A percentile compares a stretch with the other conserved stretches of the same genome.
Conservation (phyloP, 257 asterid genomes). For the Leonotis leonurus region DNA sequence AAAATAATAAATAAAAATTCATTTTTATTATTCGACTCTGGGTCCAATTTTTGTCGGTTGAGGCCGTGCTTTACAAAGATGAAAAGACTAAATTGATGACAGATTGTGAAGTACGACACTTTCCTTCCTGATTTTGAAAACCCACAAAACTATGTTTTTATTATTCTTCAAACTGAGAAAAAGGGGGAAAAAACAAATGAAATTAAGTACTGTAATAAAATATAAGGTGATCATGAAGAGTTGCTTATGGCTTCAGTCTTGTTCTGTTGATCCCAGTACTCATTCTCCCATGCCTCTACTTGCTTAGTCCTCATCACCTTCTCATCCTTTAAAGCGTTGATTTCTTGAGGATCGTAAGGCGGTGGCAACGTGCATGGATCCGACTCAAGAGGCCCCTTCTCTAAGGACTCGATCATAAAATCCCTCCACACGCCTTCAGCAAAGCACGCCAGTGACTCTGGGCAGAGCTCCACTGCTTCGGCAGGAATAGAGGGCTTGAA, state of each 20-base stretch:
- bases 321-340: constrained; percentile 36
- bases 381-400: constrained; percentile 46
- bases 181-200: too few species aligned
- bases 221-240: neutral
- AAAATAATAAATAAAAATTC: too few species aligned
- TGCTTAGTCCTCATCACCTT: constrained; percentile 34
- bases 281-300: constrained; percentile 71
- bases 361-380: constrained; percentile 71
- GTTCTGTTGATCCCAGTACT: constrained; percentile 44
- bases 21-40: too few species aligned
- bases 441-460: constrained; percentile 62
- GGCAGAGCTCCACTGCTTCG: constrained; percentile 51
- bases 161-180: neutral
- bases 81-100: too few species aligned
- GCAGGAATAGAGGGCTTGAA: constrained; percentile 55
- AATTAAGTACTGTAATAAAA: neutral
- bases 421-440: constrained; percentile 40
- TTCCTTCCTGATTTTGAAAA: neutral
- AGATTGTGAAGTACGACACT: neutral
- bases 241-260: constrained; percentile 7
- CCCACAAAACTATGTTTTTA: neutral
- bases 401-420: constrained; percentile 73
- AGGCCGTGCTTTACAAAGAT: too few species aligned
- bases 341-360: constrained; percentile 41
- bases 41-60: too few species aligned